phyloP scores from a whole-genome alignment of 768 basidiomycete genomes.

The Kwoniella sp. region DNA sequence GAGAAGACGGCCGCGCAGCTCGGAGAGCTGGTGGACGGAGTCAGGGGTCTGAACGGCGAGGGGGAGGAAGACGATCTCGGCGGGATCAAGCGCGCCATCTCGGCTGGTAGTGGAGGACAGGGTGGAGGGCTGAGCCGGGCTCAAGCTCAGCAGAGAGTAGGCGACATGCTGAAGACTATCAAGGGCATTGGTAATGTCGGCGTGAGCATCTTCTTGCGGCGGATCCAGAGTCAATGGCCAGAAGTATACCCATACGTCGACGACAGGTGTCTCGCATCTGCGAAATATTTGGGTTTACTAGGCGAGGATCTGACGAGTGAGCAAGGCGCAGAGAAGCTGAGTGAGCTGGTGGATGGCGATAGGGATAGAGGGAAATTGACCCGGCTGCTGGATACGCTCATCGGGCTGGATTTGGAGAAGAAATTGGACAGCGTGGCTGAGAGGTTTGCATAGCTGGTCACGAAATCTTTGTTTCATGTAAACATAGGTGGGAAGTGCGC shows the following conservation, averaged over 20 bases:
- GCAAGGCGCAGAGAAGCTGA: slow-evolving; percentile 26
- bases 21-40: slow-evolving; percentile 35
- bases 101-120: neutral
- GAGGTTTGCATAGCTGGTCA: slow-evolving; percentile 5
- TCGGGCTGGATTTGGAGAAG: slow-evolving; percentile 47
- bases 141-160: slow-evolving; percentile 33
- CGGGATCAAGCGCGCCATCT: slow-evolving; percentile 27
- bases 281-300: slow-evolving; percentile 34
- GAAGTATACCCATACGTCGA: slow-evolving; percentile 50
- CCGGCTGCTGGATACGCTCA: slow-evolving; percentile 41
- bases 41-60: slow-evolving; percentile 35
- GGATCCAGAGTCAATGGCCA: slow-evolving; percentile 45
- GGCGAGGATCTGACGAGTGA: slow-evolving; percentile 26
- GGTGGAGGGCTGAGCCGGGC: slow-evolving; percentile 8
- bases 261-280: slow-evolving; percentile 36
- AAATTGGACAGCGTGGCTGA: slow-evolving; percentile 34
- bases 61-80: slow-evolving; percentile 29
- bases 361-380: slow-evolving; percentile 33
- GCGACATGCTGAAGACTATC: slow-evolving; percentile 31
- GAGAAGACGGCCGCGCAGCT: slow-evolving; percentile 44
- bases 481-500: no score
- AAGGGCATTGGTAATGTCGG: slow-evolving; percentile 47
- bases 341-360: neutral
- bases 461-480: no score
- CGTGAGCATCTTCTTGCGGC: slow-evolving; percentile 40